phyloP scores from a whole-genome alignment of 2,329 filamentous ascomycete genomes.

The Pezicula carpinea region DNA sequence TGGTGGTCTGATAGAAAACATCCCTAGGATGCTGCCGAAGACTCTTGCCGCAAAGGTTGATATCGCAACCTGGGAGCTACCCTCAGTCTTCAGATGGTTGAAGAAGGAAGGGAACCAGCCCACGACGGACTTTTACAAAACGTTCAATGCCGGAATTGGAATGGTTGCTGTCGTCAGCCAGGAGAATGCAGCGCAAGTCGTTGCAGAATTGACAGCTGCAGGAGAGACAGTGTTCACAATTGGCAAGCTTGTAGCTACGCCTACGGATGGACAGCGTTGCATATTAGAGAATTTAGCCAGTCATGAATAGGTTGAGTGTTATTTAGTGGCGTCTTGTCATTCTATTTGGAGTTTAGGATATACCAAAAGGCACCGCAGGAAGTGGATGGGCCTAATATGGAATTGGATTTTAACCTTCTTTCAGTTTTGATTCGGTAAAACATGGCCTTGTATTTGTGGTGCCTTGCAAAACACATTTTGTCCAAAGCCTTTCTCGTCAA shows the following conservation, averaged over 20 bases:
- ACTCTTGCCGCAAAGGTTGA: conserved; percentile 78
- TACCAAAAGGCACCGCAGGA: no score
- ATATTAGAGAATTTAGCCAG: conserved; percentile 51
- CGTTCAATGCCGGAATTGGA: conserved; percentile 91
- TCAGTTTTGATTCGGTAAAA: no score
- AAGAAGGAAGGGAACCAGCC: conserved; percentile 67
- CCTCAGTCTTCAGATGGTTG: conserved; percentile 82
- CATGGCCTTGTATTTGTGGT: no score
- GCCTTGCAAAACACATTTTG: no score
- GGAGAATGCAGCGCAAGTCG: conserved; percentile 57
- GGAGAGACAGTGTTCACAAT: conserved; percentile 77
- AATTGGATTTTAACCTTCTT: no score
- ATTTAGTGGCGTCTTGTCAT: neutral
- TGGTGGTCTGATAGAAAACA: conserved; percentile 87
- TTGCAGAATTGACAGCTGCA: conserved; percentile 53
- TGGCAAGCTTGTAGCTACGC: conserved; percentile 62
- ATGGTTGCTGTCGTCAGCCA: conserved; percentile 83
- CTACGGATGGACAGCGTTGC: conserved; percentile 50
- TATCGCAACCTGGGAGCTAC: conserved; percentile 68
- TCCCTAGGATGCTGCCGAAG: conserved; percentile 84
- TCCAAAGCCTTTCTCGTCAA: no score
- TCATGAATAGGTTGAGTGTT: conserved; percentile 20
- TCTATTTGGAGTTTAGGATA: neutral
- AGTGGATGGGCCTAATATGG: no score
- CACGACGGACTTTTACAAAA: conserved; percentile 77